phyloP scores from a whole-genome alignment of 345 rosid genomes.

The Dovyalis caffra region DNA sequence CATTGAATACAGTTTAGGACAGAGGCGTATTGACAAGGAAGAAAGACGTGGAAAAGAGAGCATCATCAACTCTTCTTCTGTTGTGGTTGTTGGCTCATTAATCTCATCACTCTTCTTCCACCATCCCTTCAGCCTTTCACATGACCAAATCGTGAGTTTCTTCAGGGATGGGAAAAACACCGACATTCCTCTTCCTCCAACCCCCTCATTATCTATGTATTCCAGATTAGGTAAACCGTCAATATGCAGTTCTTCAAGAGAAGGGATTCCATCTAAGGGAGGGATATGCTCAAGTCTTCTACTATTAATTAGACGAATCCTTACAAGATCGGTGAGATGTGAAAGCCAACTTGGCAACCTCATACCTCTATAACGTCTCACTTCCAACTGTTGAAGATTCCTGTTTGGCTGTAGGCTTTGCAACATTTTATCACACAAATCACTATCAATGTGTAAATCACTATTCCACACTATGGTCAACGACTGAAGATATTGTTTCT shows the following conservation, averaged over 20 bases:
- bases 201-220: neutral
- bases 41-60: neutral
- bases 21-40: fast-evolving
- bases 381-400: neutral
- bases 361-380: neutral
- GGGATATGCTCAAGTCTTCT: neutral
- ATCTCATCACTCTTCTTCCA: neutral
- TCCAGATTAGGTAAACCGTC: neutral
- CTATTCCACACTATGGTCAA: neutral
- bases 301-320: neutral
- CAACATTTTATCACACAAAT: neutral
- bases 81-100: neutral
- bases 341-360: slow-evolving; percentile 20
- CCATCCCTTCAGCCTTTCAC: slow-evolving; percentile 12
- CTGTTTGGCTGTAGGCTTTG: slow-evolving; percentile 1
- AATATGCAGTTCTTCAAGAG: neutral
- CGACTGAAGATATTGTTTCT: neutral
- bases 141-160: fast-evolving
- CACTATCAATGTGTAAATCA: neutral
- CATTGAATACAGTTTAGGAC: neutral
- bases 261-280: slow-evolving; percentile 5
- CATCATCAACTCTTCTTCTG: neutral
- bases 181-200: neutral
- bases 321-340: slow-evolving; percentile 3
- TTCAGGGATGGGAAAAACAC: slow-evolving; percentile 11